Evolutionary conservation across 495 filamentous ascomycete genomes (phyloP), one percentile per base, ranked within the genome.

Genomic region (Penicillium simplicissimum): DNA sequence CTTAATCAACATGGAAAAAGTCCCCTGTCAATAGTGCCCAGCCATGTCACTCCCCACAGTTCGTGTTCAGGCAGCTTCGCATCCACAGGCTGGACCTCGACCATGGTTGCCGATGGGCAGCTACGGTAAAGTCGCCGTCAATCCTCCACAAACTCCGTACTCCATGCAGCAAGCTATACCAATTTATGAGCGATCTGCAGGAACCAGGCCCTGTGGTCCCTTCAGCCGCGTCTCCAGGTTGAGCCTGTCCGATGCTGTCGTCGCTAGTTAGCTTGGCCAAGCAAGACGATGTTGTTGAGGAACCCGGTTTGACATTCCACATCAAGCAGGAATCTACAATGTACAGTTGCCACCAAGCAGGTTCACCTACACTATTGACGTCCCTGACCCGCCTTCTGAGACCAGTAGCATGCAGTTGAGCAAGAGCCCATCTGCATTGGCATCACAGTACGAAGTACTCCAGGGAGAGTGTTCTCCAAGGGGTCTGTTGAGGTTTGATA

Each of bases 291-390:
- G 11, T 31, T 35, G 25, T 15, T 8, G 28, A 21, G 34, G 14
- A 23, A 23, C 4, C 23, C 48, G 17, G 3, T 45, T 42, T 37
- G 11, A 1, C 1, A 8, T 10, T 55, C 53, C 31, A 28, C 34
- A 35, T 45, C n/a, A 47, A 48, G 36, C 54, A 64, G 61, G 56
- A 31, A 52, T 59, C 36, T 25, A 45, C 38, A 47, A 52, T 59
- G 31, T 19, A 45, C 38, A 47, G 21, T 52, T 47, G 15, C 52
- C 53, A 57, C 45, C 23, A 45, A 45, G 51, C 49, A 52, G 36
- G 51, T 23, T 45, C 31, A 19, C 17, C 25, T 21, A 36, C 11
- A 34, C 21, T 58, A 62, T 59, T 58, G 59, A 56, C 43, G 55
- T 14, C 19, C 23, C 21, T 28, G 40, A 13, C 23, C 23, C 57